A percentile compares a stretch with the other conserved stretches of the same genome.
Conservation (phyloP, 2,329 filamentous ascomycete species). For the Coleophoma eucalyptorum region DNA sequence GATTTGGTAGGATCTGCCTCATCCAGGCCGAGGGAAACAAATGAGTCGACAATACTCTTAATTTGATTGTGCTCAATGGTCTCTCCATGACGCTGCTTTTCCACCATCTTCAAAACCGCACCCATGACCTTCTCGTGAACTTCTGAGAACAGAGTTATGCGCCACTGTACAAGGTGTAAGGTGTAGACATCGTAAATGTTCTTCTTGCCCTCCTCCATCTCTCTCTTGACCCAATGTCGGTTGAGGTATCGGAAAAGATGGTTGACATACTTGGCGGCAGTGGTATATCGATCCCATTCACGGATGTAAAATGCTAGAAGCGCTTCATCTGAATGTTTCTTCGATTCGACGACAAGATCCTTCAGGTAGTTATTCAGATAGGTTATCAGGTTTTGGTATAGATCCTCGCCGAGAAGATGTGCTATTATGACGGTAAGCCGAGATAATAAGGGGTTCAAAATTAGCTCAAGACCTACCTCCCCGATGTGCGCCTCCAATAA, state of each 20-base stretch:
- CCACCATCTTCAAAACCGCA: slow-evolving; percentile 88
- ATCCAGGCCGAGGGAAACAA: slow-evolving; percentile 90
- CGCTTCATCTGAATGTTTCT: slow-evolving; percentile 82
- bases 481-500: slow-evolving; percentile 55
- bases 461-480: slow-evolving; percentile 55
- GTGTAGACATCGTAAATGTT: slow-evolving; percentile 98
- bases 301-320: slow-evolving; percentile 90
- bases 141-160: slow-evolving; percentile 79
- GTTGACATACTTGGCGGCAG: slow-evolving; percentile 94
- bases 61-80: slow-evolving; percentile 97
- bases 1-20: slow-evolving; percentile 91
- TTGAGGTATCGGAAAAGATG: slow-evolving; percentile 96
- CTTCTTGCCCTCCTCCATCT: slow-evolving; percentile 99
- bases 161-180: slow-evolving; percentile 92
- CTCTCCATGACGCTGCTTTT: slow-evolving; percentile 95
- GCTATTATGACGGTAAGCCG: slow-evolving; percentile 46
- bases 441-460: slow-evolving; percentile 4
- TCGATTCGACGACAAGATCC: slow-evolving; percentile 66
- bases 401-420: slow-evolving; percentile 90
- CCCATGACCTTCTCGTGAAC: slow-evolving; percentile 90
- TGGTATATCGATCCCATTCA: slow-evolving; percentile 95
- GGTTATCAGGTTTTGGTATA: slow-evolving; percentile 85
- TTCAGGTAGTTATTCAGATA: slow-evolving; percentile 79
- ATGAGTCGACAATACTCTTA: slow-evolving; percentile 94
- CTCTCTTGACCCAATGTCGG: slow-evolving; percentile 96